Evolutionary conservation across 768 basidiomycete species (phyloP).

Genomic region (Piloderma croceum): DNA sequence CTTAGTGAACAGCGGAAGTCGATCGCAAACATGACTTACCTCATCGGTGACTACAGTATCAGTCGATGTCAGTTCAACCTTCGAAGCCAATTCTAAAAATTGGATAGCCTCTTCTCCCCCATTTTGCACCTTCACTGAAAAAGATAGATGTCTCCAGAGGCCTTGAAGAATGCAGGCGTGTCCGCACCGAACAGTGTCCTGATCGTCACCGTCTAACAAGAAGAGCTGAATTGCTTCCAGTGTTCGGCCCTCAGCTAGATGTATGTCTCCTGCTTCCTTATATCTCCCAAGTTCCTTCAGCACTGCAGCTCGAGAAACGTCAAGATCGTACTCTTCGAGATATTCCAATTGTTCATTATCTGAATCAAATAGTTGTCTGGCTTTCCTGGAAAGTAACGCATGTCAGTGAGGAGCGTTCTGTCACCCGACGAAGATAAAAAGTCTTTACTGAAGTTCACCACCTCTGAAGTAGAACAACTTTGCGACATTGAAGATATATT

Average conservation of each 20-base stretch:
- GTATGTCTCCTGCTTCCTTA: too few species aligned
- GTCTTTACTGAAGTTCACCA: constrained; percentile 29
- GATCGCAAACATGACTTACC: too few species aligned
- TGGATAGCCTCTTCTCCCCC: constrained; percentile 5
- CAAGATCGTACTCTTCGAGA: constrained; percentile 48
- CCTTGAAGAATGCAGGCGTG: constrained; percentile 34
- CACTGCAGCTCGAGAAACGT: constrained; percentile 40
- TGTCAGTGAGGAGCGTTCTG: constrained; percentile 2
- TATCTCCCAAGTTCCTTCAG: constrained; percentile 37
- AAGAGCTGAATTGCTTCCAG: constrained; percentile 51
- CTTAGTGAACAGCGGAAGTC: constrained; percentile 4
- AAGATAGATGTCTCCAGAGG: constrained; percentile 44
- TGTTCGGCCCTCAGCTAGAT: too few species aligned
- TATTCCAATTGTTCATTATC: constrained; percentile 51
- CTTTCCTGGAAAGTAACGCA: constrained; percentile 32
- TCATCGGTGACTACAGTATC: not conserved
- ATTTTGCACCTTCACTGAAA: constrained; percentile 24
- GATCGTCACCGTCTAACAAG: constrained; percentile 35
- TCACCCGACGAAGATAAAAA: not conserved
- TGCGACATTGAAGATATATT: constrained; percentile 38
- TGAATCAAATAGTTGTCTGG: constrained; percentile 40
- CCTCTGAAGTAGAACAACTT: constrained; percentile 40
- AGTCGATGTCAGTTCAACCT: constrained; percentile 8
- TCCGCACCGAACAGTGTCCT: constrained; percentile 29
- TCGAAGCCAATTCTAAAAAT: constrained; percentile 23